Evolutionary conservation across 164 flowering plant genomes (phyloP).

Genomic region (Buxus sempervirens): DNA sequence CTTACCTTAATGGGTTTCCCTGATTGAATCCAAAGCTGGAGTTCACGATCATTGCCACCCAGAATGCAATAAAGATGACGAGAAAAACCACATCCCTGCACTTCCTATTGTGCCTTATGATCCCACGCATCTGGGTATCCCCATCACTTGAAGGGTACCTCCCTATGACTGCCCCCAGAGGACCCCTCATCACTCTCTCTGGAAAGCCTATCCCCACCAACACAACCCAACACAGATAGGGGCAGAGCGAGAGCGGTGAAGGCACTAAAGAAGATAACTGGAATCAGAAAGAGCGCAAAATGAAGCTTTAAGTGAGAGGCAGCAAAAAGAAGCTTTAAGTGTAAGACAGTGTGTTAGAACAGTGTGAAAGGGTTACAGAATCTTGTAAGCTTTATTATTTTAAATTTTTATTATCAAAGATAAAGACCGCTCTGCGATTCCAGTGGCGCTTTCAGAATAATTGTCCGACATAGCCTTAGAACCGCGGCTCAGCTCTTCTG

Average conservation of each 20-base stretch:
- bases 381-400: not conserved
- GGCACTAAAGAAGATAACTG: not conserved
- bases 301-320: too few relatives aligned
- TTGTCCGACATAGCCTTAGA: not conserved
- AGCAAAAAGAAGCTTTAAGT: not conserved
- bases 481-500: too few relatives aligned
- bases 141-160: constrained; percentile 77
- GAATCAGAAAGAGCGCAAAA: not conserved
- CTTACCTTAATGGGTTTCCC: constrained; percentile 85
- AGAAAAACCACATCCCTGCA: constrained; percentile 88
- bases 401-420: not conserved
- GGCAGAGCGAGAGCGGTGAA: not conserved
- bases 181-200: constrained; percentile 49
- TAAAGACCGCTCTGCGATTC: not conserved
- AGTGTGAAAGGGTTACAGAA: not conserved
- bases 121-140: constrained; percentile 47
- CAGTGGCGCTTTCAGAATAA: not conserved
- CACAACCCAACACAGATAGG: not conserved
- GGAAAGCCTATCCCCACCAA: not conserved
- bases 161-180: constrained; percentile 73
- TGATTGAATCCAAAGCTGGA: constrained; percentile 91
- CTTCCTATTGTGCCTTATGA: constrained; percentile 84
- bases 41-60: constrained; percentile 96
- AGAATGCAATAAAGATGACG: constrained; percentile 76
- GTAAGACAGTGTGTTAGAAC: not conserved